Evolutionary conservation across 805 yeast species (phyloP).

Genomic region (Candida corydali): DNA sequence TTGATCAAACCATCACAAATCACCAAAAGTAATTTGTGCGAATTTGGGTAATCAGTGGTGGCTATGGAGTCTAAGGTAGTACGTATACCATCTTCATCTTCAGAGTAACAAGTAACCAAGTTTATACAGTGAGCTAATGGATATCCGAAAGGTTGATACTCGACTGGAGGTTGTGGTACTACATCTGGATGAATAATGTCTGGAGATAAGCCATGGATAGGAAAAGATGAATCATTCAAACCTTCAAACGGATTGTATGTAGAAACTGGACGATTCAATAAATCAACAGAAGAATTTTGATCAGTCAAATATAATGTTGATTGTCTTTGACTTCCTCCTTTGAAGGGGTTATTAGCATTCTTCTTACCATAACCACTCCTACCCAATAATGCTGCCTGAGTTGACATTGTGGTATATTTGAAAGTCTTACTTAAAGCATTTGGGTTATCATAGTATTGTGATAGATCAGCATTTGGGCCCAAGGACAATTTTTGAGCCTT

Average conservation of each 20-base stretch:
- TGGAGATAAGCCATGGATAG: conserved; percentile 49
- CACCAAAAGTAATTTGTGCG: conserved; percentile 81
- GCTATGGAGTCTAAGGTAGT: conserved; percentile 88
- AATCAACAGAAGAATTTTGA: conserved; percentile 30
- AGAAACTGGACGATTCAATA: conserved; percentile 27
- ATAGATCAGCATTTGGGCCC: conserved; percentile 35
- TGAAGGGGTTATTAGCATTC: conserved; percentile 9
- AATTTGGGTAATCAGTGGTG: conserved; percentile 93
- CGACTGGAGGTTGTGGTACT: conserved; percentile 88
- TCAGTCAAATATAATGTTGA: conserved; percentile 28
- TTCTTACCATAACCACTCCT: conserved; percentile 13
- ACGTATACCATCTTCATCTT: conserved; percentile 80
- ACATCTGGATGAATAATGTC: conserved; percentile 69
- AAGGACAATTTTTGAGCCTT: conserved; percentile 23
- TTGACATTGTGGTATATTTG: conserved; percentile 58
- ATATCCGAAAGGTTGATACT: conserved; percentile 79
- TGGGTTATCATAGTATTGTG: conserved; percentile 33
- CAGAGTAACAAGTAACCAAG: conserved; percentile 89
- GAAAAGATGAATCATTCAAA: conserved; percentile 24
- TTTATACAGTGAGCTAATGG: conserved; percentile 54
- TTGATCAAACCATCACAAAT: conserved; percentile 93
- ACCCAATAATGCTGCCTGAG: conserved; percentile 48
- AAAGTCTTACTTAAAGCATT: conserved; percentile 32
- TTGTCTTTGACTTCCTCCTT: conserved; percentile 19
- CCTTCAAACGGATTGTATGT: conserved; percentile 30